Percentiles rank a stretch among this genome's conserved stretches.
phyloP scores from a whole-genome alignment of 768 basidiomycete species.

The Agrocybe chaxingu region DNA sequence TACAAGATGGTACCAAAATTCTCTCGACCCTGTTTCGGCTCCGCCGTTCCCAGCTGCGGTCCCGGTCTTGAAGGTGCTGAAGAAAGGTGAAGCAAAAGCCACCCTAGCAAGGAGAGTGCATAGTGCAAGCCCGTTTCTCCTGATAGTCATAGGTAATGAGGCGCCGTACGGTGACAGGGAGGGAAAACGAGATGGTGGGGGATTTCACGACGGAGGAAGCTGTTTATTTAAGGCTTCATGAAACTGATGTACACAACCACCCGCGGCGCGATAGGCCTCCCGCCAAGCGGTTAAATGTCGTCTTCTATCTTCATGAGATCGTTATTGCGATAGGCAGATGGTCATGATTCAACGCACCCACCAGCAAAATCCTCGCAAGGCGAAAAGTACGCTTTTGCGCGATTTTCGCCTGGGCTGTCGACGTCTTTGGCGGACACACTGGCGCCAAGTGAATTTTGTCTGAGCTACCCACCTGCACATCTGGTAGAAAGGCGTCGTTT shows the following conservation, averaged over 20 bases:
- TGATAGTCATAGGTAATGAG: background rate
- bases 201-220: background rate
- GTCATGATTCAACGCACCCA: constrained; percentile 7
- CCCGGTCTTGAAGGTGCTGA: background rate
- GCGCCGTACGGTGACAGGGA: background rate
- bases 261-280: background rate
- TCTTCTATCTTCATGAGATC: background rate
- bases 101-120: constrained; percentile 10
- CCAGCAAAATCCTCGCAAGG: constrained; percentile 15
- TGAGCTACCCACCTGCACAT: too few relatives aligned
- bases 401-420: constrained; percentile 11
- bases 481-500: background rate
- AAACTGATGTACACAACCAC: background rate
- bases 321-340: background rate
- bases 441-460: too few relatives aligned
- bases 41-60: constrained; percentile 7
- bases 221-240: constrained; percentile 3
- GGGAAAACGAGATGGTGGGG: background rate
- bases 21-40: constrained; percentile 27
- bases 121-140: constrained; percentile 15
- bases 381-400: constrained; percentile 12
- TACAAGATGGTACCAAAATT: constrained; percentile 73
- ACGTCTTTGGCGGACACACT: too few relatives aligned
- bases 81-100: constrained; percentile 12
- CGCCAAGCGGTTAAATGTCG: constrained; percentile 1